Evolutionary conservation across 2,329 filamentous ascomycete genomes (phyloP).

Genomic region (Penicillium sp.): DNA sequence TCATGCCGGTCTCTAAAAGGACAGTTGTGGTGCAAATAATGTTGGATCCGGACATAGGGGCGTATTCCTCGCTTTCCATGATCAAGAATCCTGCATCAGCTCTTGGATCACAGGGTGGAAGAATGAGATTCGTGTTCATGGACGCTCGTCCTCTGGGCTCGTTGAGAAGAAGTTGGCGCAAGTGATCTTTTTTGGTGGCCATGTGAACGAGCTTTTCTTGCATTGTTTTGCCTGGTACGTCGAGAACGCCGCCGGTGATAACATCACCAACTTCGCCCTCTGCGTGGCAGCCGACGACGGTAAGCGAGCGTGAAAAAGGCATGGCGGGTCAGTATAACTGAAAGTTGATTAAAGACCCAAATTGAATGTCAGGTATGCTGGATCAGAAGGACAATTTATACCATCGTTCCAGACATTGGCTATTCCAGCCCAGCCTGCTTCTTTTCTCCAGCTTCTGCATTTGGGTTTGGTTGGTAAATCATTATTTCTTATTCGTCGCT

Average conservation of each 20-base stretch:
- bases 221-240: conserved; percentile 47
- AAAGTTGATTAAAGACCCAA: background rate
- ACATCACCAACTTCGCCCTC: conserved; percentile 50
- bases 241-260: conserved; percentile 49
- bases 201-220: conserved; percentile 51
- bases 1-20: conserved; percentile 50
- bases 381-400: background rate
- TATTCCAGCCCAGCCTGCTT: background rate
- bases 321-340: background rate
- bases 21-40: conserved; percentile 48
- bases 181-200: conserved; percentile 38
- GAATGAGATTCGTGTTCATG: conserved; percentile 43
- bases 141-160: conserved; percentile 48
- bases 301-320: conserved; percentile 23
- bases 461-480: background rate
- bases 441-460: background rate
- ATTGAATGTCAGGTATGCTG: background rate
- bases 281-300: conserved; percentile 25
- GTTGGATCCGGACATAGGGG: conserved; percentile 49
- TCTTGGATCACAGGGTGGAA: conserved; percentile 45
- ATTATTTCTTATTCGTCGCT: background rate
- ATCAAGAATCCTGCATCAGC: conserved; percentile 50
- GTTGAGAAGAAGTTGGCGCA: conserved; percentile 47
- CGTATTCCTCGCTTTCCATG: conserved; percentile 50
- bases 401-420: background rate